Evolutionary conservation across 257 asterid species (phyloP), one percentile per base, ranked within the genome.

Genomic region (Nicotiana tabacum): DNA sequence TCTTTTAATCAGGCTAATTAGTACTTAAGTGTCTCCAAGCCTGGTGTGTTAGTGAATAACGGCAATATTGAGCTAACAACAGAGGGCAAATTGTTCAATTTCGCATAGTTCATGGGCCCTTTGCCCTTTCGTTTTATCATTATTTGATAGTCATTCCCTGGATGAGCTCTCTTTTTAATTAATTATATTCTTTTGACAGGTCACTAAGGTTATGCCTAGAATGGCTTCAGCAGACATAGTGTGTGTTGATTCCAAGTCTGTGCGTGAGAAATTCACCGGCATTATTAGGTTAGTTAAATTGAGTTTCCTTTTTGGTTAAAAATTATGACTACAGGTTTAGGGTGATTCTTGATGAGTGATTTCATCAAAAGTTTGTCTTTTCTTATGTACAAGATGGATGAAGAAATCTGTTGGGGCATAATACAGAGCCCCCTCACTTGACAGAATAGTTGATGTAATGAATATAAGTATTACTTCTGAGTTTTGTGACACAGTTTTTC

Each of bases 161-260:
- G 43, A 74, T 0, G 8, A 48, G 1, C 29, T 74, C 80, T 74
- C 60, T 12, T 74, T 27, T 24, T 10, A 74, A 1, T 27, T 48
- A 48, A 18, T 15, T 46, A 77, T 29, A 53, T 82, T 61, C 5
- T 32, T 80, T 55, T 86, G 86, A 37, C 89, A 96, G 99, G 91
- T 96, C 66, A 96, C 97, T 13, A 96, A 92, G 81, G 99, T 94
- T 87, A 96, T 96, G 99, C 89, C 98, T 39, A 92, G 90, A 87
- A 90, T 92, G 90, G 97, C 97, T 83, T 89, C 98, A 1, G 93
- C 90, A 16, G 97, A 94, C 88, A 94, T 96, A 79, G 86, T 93
- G 86, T 94, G 99, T 57, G 95, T 96, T 11, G 97, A 97, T 76
- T 89, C 96, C 87, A 92, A 94, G 86, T 92, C 97, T 43, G 94